Evolutionary conservation across 1,139 yeast species (phyloP).

Genomic region (Blastobotrys serpentis): DNA sequence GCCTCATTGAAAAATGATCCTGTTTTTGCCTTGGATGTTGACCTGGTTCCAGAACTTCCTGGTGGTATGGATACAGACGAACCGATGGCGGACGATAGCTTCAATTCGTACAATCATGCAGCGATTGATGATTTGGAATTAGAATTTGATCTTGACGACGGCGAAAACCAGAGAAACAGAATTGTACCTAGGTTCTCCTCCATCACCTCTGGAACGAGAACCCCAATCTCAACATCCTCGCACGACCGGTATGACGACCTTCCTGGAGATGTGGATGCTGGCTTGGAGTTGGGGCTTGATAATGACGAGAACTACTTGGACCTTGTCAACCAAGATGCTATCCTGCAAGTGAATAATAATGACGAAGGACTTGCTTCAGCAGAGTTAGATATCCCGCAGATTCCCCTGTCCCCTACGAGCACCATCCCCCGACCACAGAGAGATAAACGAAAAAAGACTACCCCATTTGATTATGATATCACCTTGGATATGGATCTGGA

Average conservation of each 20-base stretch:
- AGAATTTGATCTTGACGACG: not conserved
- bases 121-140: not conserved
- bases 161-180: not conserved
- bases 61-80: not conserved
- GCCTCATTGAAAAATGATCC: constrained; percentile 13
- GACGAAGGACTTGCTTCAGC: too few relatives aligned
- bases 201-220: not conserved
- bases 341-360: not conserved
- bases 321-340: not conserved
- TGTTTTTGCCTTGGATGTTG: constrained; percentile 17
- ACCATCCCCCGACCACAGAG: not conserved
- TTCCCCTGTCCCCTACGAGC: too few relatives aligned
- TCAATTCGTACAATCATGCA: too few relatives aligned
- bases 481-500: not conserved
- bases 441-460: not conserved
- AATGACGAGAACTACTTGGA: not conserved
- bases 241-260: not conserved
- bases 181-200: not conserved
- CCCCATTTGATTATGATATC: not conserved
- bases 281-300: not conserved
- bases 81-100: not conserved
- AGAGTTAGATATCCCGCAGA: too few relatives aligned
- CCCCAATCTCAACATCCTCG: not conserved
- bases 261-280: not conserved
- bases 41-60: constrained; percentile 18